These are phyloP conservation scores for Suillus plorans DNA, from an alignment of 768 basidiomycete species.

Conservation along the genomic window DNA sequence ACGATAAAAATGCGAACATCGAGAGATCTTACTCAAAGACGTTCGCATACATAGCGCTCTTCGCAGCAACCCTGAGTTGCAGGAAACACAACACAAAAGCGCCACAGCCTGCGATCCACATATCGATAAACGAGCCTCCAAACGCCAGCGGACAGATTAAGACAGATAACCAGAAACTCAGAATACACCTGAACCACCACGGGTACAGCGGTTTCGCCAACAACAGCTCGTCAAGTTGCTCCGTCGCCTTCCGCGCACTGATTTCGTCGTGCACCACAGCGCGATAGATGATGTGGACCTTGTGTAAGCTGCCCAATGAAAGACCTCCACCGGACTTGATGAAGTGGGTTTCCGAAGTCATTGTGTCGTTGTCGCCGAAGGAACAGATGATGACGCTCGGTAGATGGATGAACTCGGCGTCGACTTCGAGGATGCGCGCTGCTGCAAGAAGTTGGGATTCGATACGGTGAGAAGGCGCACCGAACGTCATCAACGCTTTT, in stretches of 20 bases:
- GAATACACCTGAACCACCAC: constrained; percentile 54
- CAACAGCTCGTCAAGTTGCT: constrained; percentile 62
- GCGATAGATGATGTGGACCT: constrained; percentile 83
- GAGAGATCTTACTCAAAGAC: constrained; percentile 72
- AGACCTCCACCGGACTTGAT: constrained; percentile 77
- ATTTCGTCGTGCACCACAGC: constrained; percentile 90
- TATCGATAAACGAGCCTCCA: constrained; percentile 80
- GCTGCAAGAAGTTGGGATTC: constrained; percentile 90
- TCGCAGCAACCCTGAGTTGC: constrained; percentile 71
- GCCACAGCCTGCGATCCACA: constrained; percentile 74
- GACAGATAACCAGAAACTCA: constrained; percentile 71
- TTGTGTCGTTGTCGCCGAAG: constrained; percentile 88
- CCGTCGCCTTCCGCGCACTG: constrained; percentile 74
- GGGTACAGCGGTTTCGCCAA: constrained; percentile 64
- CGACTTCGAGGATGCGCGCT: constrained; percentile 85
- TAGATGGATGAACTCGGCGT: constrained; percentile 88
- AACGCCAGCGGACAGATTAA: constrained; percentile 86
- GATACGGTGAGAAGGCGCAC: constrained; percentile 91
- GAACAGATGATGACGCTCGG: constrained; percentile 82
- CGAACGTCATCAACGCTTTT: constrained; percentile 85
- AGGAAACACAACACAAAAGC: constrained; percentile 69
- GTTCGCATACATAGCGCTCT: constrained; percentile 81
- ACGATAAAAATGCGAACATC: not conserved
- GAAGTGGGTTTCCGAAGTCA: constrained; percentile 87
- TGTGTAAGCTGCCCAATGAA: constrained; percentile 81